Percentiles rank a stretch among this genome's conserved stretches.
Evolutionary conservation across 2,329 filamentous ascomycete genomes (phyloP).

Genomic region (Ophiostoma sp.): DNA sequence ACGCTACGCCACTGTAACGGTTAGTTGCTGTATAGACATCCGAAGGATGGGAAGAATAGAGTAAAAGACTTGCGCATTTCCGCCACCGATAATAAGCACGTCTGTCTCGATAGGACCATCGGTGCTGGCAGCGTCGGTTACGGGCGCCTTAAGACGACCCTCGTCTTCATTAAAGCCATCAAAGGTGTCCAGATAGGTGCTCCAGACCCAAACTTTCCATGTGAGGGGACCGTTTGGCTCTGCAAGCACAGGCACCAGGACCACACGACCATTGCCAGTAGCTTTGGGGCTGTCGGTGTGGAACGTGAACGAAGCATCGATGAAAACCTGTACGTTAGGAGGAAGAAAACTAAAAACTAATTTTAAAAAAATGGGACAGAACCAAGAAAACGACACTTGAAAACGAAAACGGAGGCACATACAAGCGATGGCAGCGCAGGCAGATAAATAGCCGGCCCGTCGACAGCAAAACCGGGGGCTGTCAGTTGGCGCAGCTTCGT

Average conservation of each 20-base stretch:
- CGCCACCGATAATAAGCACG: background rate
- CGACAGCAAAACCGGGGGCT: background rate
- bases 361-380: no score
- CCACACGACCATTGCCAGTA: background rate
- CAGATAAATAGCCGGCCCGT: background rate
- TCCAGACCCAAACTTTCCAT: conserved; percentile 5
- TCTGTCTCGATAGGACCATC: background rate
- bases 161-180: background rate
- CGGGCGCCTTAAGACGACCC: background rate
- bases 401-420: no score
- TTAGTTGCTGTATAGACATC: background rate
- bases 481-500: conserved; percentile 2
- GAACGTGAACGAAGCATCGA: background rate
- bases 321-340: background rate
- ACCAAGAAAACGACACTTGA: no score
- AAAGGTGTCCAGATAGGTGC: background rate
- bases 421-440: background rate
- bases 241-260: background rate
- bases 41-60: background rate
- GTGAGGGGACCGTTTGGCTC: background rate
- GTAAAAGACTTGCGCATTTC: background rate
- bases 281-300: conserved; percentile 4
- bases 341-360: no score
- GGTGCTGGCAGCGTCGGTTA: background rate
- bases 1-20: background rate